Percentiles rank a stretch among this genome's conserved stretches.
Conservation (phyloP, 1,139 yeast genomes). For the Candida neerlandica region DNA sequence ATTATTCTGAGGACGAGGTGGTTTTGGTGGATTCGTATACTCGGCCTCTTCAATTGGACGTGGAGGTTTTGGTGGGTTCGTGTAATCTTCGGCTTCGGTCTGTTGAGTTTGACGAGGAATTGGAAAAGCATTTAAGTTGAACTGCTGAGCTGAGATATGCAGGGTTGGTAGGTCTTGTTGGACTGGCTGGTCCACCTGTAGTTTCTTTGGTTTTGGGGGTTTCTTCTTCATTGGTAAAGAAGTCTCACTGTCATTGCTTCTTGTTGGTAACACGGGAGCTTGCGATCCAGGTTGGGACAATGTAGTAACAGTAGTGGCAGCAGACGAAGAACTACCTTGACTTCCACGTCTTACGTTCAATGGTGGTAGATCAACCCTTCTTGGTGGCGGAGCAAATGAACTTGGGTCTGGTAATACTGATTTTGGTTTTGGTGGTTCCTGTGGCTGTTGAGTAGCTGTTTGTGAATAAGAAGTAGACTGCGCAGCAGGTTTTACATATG, state of each 20-base stretch:
- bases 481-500: background rate
- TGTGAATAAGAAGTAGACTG: background rate
- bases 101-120: slow-evolving; percentile 19
- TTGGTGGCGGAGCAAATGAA: slow-evolving; percentile 48
- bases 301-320: slow-evolving; percentile 2
- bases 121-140: slow-evolving; percentile 12
- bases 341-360: slow-evolving; percentile 17
- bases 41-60: slow-evolving; percentile 8
- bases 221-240: slow-evolving; percentile 8
- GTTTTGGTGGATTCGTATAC: slow-evolving; percentile 15
- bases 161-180: background rate
- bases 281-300: slow-evolving; percentile 33
- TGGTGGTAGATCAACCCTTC: slow-evolving; percentile 22
- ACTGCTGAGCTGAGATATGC: background rate
- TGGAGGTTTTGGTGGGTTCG: slow-evolving; percentile 15
- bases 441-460: slow-evolving; percentile 4
- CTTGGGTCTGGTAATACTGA: slow-evolving; percentile 40
- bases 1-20: slow-evolving; percentile 6
- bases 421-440: slow-evolving; percentile 17
- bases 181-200: slow-evolving; percentile 3
- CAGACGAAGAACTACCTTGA: background rate
- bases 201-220: slow-evolving; percentile 17
- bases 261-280: slow-evolving; percentile 11
- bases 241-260: background rate
- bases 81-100: slow-evolving; percentile 6